A percentile compares a stretch with the other conserved stretches of the same genome.
Conservation (phyloP, 345 rosid genomes). For the Aurinia saxatilis region DNA sequence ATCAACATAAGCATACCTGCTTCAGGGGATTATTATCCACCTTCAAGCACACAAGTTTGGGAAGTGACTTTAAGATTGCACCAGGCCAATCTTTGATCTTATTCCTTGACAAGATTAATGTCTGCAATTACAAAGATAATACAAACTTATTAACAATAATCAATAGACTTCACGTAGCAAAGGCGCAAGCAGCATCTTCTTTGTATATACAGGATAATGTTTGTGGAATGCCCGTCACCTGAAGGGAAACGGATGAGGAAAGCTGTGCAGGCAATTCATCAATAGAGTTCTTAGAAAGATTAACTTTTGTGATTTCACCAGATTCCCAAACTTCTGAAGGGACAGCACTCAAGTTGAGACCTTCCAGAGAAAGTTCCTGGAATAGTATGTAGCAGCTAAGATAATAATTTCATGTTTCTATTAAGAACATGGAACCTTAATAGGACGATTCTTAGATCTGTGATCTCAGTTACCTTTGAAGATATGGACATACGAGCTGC, state of each 20-base stretch:
- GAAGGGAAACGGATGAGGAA: conserved; percentile 60
- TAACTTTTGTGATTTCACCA: conserved; percentile 57
- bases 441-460: conserved; percentile 10
- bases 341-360: conserved; percentile 55
- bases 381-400: background rate
- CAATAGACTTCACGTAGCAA: background rate
- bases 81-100: conserved; percentile 81
- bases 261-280: conserved; percentile 70
- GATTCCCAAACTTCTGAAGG: conserved; percentile 88
- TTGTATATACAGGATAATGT: background rate
- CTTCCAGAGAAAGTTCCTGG: conserved; percentile 78
- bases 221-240: conserved; percentile 34
- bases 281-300: conserved; percentile 80
- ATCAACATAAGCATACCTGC: conserved; percentile 43
- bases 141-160: background rate
- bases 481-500: conserved; percentile 75
- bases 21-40: conserved; percentile 67
- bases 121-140: conserved; percentile 40
- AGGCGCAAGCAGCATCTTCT: background rate
- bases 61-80: conserved; percentile 51
- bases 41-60: conserved; percentile 67
- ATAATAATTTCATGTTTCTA: background rate
- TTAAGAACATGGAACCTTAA: background rate
- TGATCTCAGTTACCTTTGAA: conserved; percentile 56
- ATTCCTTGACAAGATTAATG: conserved; percentile 68